phyloP scores from a whole-genome alignment of 1,284 basidiomycete genomes.

The Trichosporon sp. region DNA sequence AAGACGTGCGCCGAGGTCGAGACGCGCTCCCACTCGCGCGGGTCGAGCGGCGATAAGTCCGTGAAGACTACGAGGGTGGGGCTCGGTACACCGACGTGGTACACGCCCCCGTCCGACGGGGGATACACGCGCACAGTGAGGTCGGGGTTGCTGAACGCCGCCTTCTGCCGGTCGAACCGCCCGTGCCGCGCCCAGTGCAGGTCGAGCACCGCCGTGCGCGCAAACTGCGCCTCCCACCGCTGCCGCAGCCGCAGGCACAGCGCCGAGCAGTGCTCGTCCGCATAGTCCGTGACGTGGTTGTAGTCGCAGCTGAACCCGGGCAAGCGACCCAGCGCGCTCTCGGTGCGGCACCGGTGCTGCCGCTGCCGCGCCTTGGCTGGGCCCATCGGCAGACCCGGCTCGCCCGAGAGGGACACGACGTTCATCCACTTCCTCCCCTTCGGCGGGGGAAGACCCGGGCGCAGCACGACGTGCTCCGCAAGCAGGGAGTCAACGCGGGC shows the following conservation, averaged over 20 bases:
- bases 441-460: neutral
- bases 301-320: neutral
- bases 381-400: neutral
- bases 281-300: neutral
- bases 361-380: neutral
- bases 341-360: neutral
- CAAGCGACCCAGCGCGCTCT: neutral
- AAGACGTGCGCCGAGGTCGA: neutral
- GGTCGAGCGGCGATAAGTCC: neutral
- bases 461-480: neutral
- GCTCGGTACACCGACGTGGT: neutral
- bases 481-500: constrained; percentile 6
- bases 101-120: neutral
- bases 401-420: neutral
- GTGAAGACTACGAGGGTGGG: neutral
- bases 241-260: neutral
- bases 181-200: neutral
- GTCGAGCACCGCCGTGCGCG: neutral
- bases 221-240: neutral
- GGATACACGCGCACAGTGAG: neutral
- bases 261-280: neutral
- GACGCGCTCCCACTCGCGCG: neutral
- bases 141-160: neutral
- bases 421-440: neutral
- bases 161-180: neutral